Base-by-base conservation (phyloP, 2,329 filamentous ascomycete genomes). In the Ramularia endophylla region DNA sequence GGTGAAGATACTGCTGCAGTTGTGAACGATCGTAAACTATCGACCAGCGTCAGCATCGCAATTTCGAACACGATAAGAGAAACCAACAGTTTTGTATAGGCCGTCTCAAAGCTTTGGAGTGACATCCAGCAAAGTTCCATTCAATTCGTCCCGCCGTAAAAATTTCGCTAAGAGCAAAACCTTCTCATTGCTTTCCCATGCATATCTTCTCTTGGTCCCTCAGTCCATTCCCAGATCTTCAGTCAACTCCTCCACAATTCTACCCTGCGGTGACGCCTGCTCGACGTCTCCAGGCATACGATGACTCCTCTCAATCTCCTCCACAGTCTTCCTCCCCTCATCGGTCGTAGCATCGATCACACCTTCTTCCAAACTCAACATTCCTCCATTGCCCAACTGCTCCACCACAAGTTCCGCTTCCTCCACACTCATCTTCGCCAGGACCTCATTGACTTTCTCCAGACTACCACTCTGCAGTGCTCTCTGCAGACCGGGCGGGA, bases 391-490 rank as follows among this genome's bases (percentile, higher is more conserved):
- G 20, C 87, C 80, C 47, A 95, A 69, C 59, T 88, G 77, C 54
- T 81, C 83, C 13, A 95, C 86, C 36, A 94, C 70, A 54, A 87
- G 83, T 65, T 95, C 88, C 0, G 88, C 88, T 53, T 94, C 87
- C 20, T 87, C 82, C 1, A 95, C 84, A 53, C 78, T 85, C 87
- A 95, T 89, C 62, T 85, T 84, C 2, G 85, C 88, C 20, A 95
- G 68, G 13, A 94, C 86, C 61, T 86, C 83, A 60, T 94, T 94
- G 44, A 94, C 85, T 62, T 85, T 79, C 48, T 97, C 92, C 43
- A 98, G 67, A 40, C 79, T 87, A n/a, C 87, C 87, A n/a, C 81
- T 85, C 65, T 92, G 83, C 33, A 98, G 69, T 30, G 92, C 92
- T 53, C 78, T 75, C 63, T 82, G 83, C 67, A 98, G 73, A 1